phyloP scores from a whole-genome alignment of 2,329 filamentous ascomycete species.

The Fusarium anguioides region DNA sequence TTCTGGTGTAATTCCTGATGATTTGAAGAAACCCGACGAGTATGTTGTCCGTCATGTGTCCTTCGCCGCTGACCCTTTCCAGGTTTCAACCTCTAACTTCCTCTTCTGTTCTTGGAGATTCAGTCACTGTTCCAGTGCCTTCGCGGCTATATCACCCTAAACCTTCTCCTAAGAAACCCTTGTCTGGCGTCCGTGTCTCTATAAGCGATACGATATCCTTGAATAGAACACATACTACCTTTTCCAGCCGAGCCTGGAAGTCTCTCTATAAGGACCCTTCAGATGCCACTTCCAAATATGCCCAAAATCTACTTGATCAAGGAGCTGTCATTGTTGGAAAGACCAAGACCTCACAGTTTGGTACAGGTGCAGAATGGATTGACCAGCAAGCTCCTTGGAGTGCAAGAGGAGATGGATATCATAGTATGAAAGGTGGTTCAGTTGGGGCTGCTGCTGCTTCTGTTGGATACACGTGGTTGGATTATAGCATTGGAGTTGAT shows the following conservation, averaged over 20 bases:
- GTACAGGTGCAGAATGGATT: conserved; percentile 56
- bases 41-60: conserved; percentile 15
- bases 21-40: conserved; percentile 43
- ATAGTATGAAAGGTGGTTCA: conserved; percentile 49
- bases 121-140: conserved; percentile 52
- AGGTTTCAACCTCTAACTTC: conserved; percentile 49
- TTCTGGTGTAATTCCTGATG: conserved; percentile 53
- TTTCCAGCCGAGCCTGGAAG: conserved; percentile 69
- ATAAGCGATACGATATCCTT: conserved; percentile 51
- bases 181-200: conserved; percentile 53
- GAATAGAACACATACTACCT: conserved; percentile 64
- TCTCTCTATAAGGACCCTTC: conserved; percentile 59
- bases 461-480: conserved; percentile 57
- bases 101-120: conserved; percentile 42
- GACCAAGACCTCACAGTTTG: conserved; percentile 62
- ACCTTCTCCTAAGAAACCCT: conserved; percentile 46
- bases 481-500: conserved; percentile 52
- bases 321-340: conserved; percentile 68
- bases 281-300: conserved; percentile 59
- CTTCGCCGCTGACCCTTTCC: conserved; percentile 10
- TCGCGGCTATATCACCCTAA: conserved; percentile 51
- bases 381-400: conserved; percentile 57
- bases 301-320: conserved; percentile 67
- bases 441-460: conserved; percentile 54
- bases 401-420: conserved; percentile 61